A percentile compares a stretch with the other conserved stretches of the same genome.
These are phyloP conservation scores for Leccinum fibrillosum DNA, from an alignment of 768 basidiomycete genomes.

Conservation along the genomic window DNA sequence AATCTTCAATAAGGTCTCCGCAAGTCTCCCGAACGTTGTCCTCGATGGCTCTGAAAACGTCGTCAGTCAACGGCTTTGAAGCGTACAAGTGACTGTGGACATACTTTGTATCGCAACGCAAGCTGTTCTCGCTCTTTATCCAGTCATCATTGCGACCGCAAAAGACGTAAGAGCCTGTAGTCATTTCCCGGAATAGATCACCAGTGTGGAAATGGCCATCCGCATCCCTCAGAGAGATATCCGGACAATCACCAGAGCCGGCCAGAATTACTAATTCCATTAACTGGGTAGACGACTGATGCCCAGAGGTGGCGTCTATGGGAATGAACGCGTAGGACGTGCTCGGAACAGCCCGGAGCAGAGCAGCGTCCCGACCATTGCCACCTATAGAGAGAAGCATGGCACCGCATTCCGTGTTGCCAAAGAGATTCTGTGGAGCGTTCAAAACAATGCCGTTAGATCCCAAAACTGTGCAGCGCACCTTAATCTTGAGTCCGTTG, in stretches of 20 bases:
- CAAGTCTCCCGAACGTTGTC: constrained; percentile 70
- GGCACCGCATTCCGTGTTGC: constrained; percentile 76
- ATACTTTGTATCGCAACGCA: constrained; percentile 74
- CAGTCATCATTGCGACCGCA: constrained; percentile 80
- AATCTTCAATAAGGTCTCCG: constrained; percentile 61
- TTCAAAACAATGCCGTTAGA: constrained; percentile 20
- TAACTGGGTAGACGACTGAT: constrained; percentile 54
- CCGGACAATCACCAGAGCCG: constrained; percentile 68
- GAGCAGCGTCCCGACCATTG: constrained; percentile 45
- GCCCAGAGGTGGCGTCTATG: constrained; percentile 42
- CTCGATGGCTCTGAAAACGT: constrained; percentile 57
- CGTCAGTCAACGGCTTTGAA: constrained; percentile 7
- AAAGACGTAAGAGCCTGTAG: constrained; percentile 56
- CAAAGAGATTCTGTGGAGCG: constrained; percentile 63
- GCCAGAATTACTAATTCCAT: constrained; percentile 69
- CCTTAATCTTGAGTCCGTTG: constrained; percentile 61
- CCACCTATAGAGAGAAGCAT: constrained; percentile 63
- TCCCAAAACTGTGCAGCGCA: constrained; percentile 34
- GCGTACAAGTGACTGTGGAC: constrained; percentile 11
- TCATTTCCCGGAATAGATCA: constrained; percentile 69
- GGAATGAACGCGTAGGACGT: constrained; percentile 68
- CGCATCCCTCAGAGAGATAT: constrained; percentile 48
- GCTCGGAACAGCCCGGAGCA: constrained; percentile 57
- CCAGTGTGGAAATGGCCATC: constrained; percentile 81
- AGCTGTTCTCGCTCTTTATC: constrained; percentile 79